phyloP scores from a whole-genome alignment of 208 protist species.

The Leishmania guyanensis region DNA sequence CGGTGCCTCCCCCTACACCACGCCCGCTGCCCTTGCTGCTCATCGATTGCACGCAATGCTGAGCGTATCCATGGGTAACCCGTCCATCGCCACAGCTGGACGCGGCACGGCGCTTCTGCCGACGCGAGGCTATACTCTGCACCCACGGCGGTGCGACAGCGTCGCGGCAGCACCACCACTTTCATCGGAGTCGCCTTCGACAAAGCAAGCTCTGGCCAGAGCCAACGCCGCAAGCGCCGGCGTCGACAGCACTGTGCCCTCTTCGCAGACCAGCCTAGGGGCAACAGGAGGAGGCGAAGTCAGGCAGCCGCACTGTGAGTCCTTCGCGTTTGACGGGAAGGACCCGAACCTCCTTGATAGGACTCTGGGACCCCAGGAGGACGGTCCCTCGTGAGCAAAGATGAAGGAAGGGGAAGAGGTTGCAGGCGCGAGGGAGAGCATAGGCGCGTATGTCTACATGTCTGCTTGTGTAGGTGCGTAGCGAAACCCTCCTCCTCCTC shows the following conservation, averaged over 20 bases:
- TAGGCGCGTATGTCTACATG: not conserved
- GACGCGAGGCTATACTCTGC: constrained; percentile 1
- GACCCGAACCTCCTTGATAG: not conserved
- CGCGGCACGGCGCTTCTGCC: not conserved
- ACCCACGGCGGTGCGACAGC: not conserved
- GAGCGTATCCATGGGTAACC: constrained; percentile 49
- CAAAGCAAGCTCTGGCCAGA: not conserved
- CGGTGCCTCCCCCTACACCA: constrained; percentile 21
- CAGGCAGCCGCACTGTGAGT: not conserved
- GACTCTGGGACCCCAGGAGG: not conserved
- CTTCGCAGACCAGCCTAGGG: not conserved
- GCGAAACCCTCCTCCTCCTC: not conserved
- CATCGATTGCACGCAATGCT: constrained; percentile 67
- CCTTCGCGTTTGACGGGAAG: not conserved
- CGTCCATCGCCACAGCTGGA: constrained; percentile 19
- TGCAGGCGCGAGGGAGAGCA: not conserved
- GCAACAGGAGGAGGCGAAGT: not conserved
- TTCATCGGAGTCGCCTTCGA: not conserved
- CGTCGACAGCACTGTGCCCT: not conserved
- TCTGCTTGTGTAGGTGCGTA: not conserved
- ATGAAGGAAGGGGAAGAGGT: not conserved
- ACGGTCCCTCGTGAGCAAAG: not conserved
- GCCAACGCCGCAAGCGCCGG: not conserved
- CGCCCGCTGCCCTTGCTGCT: constrained; percentile 57
- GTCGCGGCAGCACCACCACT: not conserved